Percentiles rank a stretch among this genome's conserved stretches.
phyloP scores from a whole-genome alignment of 2,329 filamentous ascomycete species.

The Fusarium papillatum region DNA sequence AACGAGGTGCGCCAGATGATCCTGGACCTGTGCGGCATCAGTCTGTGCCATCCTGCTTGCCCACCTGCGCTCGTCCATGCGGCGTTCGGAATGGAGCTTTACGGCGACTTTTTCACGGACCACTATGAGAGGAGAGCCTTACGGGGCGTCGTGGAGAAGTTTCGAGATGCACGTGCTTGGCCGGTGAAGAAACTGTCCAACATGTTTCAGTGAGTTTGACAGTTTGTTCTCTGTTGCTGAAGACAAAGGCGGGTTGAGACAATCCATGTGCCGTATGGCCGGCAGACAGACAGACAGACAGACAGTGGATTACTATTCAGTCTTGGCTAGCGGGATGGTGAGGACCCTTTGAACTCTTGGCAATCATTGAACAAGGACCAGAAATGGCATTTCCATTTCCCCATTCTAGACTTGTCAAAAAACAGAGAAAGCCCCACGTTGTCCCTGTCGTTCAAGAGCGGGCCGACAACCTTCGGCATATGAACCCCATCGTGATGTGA shows the following conservation, averaged over 20 bases:
- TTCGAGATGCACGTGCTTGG: constrained; percentile 57
- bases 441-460: not conserved
- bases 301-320: constrained; percentile 14
- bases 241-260: not conserved
- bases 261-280: not conserved
- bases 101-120: constrained; percentile 58
- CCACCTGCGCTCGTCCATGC: constrained; percentile 55
- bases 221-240: not conserved
- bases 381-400: constrained; percentile 12
- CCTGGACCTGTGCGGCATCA: constrained; percentile 56
- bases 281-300: not conserved
- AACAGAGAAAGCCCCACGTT: not conserved
- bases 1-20: constrained; percentile 54
- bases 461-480: constrained; percentile 12
- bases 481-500: not conserved
- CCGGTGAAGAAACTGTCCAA: constrained; percentile 52
- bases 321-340: not conserved
- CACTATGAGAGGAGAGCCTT: constrained; percentile 53
- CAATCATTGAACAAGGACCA: not conserved
- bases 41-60: constrained; percentile 53
- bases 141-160: constrained; percentile 58
- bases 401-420: not conserved
- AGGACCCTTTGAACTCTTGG: not conserved
- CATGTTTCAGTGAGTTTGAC: constrained; percentile 47
- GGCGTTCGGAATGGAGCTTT: constrained; percentile 56